Conservation (phyloP, 2,329 filamentous ascomycete genomes). For the Septoria petroselini region DNA sequence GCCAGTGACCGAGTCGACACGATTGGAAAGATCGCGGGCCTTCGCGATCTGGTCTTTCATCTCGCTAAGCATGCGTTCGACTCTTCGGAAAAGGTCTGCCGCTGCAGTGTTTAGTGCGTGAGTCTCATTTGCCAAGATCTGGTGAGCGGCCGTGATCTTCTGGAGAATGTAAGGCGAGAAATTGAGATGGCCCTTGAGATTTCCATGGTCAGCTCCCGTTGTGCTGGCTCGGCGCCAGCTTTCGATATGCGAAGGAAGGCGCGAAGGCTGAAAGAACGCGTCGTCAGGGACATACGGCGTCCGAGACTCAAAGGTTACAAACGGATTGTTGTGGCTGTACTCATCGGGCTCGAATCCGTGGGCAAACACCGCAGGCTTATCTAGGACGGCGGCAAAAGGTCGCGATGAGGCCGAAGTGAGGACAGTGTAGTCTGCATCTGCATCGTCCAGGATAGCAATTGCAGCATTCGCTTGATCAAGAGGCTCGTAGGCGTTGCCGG, state of each 20-base stretch:
- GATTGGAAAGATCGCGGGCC: constrained; percentile 62
- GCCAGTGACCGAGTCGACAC: constrained; percentile 64
- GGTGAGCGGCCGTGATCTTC: constrained; percentile 70
- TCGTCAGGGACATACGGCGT: constrained; percentile 51
- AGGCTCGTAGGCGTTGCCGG: constrained; percentile 35
- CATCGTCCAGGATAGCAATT: constrained; percentile 53
- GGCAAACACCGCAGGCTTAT: constrained; percentile 58
- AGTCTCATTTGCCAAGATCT: constrained; percentile 67
- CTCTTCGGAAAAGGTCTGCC: constrained; percentile 69
- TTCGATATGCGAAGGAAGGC: constrained; percentile 50
- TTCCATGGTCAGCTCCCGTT: constrained; percentile 44
- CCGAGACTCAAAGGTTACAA: constrained; percentile 58
- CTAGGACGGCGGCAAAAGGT: constrained; percentile 49
- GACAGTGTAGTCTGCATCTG: constrained; percentile 59
- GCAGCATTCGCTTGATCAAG: constrained; percentile 40
- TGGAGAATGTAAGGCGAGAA: constrained; percentile 68
- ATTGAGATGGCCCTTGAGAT: constrained; percentile 65
- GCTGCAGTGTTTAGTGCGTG: constrained; percentile 65
- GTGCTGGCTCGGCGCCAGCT: constrained; percentile 21
- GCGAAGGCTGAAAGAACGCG: constrained; percentile 58
- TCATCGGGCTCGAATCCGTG: constrained; percentile 41
- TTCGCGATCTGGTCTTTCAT: constrained; percentile 65
- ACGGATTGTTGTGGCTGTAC: constrained; percentile 16
- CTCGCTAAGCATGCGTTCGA: constrained; percentile 65
- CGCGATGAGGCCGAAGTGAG: constrained; percentile 40